Conservation (phyloP, 306 rosid genomes). For the Sicyos edulis region DNA sequence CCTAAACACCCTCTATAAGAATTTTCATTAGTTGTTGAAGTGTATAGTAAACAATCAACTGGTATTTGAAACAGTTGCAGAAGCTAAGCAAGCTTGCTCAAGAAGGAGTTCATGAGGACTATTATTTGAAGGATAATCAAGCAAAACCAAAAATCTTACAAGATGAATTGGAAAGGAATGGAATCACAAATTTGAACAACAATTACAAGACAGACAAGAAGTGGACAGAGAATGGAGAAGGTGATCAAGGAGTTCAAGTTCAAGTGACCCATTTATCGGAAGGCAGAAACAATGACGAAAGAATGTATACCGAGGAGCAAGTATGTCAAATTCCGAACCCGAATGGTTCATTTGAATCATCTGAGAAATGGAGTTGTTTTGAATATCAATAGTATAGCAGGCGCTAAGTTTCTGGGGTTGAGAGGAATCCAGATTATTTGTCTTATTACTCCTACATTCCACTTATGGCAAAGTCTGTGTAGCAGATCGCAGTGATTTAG, state of each 20-base stretch:
- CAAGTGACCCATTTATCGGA: background rate
- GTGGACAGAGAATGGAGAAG: constrained; percentile 23
- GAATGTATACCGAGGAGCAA: background rate
- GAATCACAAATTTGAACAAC: constrained; percentile 26
- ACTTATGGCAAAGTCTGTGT: background rate
- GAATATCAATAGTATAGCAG: constrained; percentile 44
- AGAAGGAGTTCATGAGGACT: constrained; percentile 29
- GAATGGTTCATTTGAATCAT: no score
- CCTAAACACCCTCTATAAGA: background rate
- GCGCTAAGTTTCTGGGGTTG: constrained; percentile 19
- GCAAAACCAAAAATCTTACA: constrained; percentile 24
- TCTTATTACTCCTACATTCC: background rate
- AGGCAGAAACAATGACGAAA: background rate
- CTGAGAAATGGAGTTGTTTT: constrained; percentile 30
- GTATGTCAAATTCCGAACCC: background rate
- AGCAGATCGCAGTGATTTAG: background rate
- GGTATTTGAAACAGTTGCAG: constrained; percentile 41
- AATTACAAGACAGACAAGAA: constrained; percentile 27
- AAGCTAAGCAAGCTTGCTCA: constrained; percentile 36
- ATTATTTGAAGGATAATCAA: constrained; percentile 22
- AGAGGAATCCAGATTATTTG: background rate
- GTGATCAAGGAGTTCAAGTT: constrained; percentile 16
- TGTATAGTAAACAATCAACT: no score
- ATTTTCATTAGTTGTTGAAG: background rate
- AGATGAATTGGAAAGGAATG: constrained; percentile 33